Conservation (phyloP, 768 basidiomycete genomes). For the Leccinum rimulosum region DNA sequence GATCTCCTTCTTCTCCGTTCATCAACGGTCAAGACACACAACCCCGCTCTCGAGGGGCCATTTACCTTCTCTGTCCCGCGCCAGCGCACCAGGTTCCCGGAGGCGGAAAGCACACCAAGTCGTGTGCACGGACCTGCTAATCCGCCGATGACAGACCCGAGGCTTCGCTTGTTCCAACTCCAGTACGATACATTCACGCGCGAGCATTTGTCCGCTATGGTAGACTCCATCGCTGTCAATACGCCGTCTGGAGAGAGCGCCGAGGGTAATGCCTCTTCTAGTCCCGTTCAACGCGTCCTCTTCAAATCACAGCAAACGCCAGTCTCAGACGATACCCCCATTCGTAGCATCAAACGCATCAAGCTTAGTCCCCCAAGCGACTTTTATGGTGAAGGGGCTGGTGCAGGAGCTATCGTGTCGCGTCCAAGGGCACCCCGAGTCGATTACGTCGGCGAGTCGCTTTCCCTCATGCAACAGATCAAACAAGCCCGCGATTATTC, state of each 20-base stretch:
- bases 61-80: slow-evolving; percentile 77
- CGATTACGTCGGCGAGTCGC: slow-evolving; percentile 79
- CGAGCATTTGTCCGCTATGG: slow-evolving; percentile 89
- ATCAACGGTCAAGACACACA: slow-evolving; percentile 38
- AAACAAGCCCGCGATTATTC: slow-evolving; percentile 76
- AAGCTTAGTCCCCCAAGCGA: slow-evolving; percentile 71
- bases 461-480: slow-evolving; percentile 76
- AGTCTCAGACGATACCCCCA: slow-evolving; percentile 43
- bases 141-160: slow-evolving; percentile 59
- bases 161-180: slow-evolving; percentile 85
- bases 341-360: slow-evolving; percentile 77
- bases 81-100: slow-evolving; percentile 39
- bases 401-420: slow-evolving; percentile 46
- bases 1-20: slow-evolving; percentile 5
- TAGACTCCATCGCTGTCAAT: slow-evolving; percentile 89
- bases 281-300: slow-evolving; percentile 39
- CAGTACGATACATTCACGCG: slow-evolving; percentile 97
- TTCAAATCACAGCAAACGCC: slow-evolving; percentile 49
- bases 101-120: slow-evolving; percentile 62
- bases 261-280: slow-evolving; percentile 42
- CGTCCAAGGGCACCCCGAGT: slow-evolving; percentile 48
- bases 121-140: slow-evolving; percentile 19
- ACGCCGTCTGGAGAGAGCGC: slow-evolving; percentile 58
- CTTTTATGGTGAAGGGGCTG: slow-evolving; percentile 49
- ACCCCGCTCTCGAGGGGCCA: slow-evolving; percentile 50